These are phyloP conservation scores for Heliamphora exappendiculata DNA, from an alignment of 148 eudicot species.

Conservation along the genomic window DNA sequence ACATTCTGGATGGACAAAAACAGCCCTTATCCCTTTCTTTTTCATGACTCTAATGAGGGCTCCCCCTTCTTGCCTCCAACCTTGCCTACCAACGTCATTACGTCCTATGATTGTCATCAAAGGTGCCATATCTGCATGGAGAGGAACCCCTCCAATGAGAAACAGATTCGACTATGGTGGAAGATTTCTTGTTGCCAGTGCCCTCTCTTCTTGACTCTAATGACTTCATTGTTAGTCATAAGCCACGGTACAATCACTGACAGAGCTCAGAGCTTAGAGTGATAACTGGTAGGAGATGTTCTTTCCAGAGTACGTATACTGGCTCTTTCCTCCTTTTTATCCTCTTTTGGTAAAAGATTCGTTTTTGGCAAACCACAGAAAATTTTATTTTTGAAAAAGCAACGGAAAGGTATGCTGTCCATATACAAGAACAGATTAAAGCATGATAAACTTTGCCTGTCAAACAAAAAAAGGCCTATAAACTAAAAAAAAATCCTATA, in stretches of 20 bases:
- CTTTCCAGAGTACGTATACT: background rate
- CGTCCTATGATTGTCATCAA: no score
- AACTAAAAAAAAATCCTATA: background rate
- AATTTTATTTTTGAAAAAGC: no score
- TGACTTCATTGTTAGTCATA: background rate
- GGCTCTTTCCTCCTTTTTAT: background rate
- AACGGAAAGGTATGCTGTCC: background rate
- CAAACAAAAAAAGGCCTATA: background rate
- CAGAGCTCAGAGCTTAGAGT: background rate
- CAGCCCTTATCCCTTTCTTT: background rate
- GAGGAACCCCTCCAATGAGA: no score
- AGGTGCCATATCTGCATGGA: no score
- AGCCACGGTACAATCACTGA: background rate
- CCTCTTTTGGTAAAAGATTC: no score
- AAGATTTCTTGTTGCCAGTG: background rate
- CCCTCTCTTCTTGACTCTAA: background rate
- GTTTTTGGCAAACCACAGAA: background rate
- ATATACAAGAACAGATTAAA: background rate
- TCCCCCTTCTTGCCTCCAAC: no score
- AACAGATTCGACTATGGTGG: no score
- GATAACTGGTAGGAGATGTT: background rate
- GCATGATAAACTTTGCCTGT: background rate
- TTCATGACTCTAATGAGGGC: background rate
- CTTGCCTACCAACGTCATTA: no score
- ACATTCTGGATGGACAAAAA: background rate